Percentiles rank a stretch among this genome's conserved stretches.
Conservation (phyloP, 2,329 filamentous ascomycete species). For the Nannizziopsis arthrosporioides region DNA sequence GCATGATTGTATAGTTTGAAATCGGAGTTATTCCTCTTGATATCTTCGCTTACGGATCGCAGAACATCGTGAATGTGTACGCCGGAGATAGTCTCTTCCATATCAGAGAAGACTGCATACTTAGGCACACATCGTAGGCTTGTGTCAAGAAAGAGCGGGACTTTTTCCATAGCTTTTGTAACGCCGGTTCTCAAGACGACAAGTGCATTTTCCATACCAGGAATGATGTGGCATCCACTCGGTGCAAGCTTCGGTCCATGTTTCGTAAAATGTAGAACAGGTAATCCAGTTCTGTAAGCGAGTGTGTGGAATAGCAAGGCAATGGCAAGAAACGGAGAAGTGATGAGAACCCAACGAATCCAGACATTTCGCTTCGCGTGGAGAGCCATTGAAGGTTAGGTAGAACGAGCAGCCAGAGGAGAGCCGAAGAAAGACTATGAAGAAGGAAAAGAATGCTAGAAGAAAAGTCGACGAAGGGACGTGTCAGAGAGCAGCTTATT, state of each 20-base stretch:
- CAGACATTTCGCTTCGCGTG: background rate
- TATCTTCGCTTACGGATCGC: slow-evolving; percentile 31
- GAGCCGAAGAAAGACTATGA: background rate
- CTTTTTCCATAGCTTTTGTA: slow-evolving; percentile 44
- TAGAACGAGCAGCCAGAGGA: background rate
- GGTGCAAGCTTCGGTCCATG: background rate
- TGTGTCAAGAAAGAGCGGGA: slow-evolving; percentile 44
- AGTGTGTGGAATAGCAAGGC: slow-evolving; percentile 1
- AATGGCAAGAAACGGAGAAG: background rate
- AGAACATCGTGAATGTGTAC: slow-evolving; percentile 42
- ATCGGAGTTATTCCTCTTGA: slow-evolving; percentile 34
- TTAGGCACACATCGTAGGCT: slow-evolving; percentile 46
- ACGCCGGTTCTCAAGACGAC: slow-evolving; percentile 49
- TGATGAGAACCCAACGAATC: background rate
- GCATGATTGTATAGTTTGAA: slow-evolving; percentile 42
- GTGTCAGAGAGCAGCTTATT: no score
- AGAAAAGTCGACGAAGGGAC: no score
- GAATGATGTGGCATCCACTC: background rate
- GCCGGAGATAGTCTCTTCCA: slow-evolving; percentile 42
- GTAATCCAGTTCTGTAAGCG: background rate
- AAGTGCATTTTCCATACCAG: slow-evolving; percentile 39
- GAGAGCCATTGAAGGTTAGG: background rate
- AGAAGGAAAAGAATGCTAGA: background rate
- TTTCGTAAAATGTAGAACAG: background rate
- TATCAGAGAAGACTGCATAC: slow-evolving; percentile 49